Conservation (phyloP, 2,329 filamentous ascomycete species). For the Trichoderma guizhouense region DNA sequence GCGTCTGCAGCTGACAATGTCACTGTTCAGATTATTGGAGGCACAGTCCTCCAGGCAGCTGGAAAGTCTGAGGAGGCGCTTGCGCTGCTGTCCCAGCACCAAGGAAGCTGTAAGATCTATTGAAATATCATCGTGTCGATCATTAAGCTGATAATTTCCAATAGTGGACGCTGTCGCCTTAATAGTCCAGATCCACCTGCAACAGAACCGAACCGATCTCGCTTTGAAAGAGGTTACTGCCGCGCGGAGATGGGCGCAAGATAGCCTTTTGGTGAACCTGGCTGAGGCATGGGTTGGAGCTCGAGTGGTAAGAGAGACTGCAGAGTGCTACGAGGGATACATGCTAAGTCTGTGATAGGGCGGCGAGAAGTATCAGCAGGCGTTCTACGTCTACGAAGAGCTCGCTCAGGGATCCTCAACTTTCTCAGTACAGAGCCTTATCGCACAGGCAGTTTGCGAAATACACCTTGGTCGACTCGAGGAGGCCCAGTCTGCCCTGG, state of each 20-base stretch:
- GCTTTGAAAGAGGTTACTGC: conserved; percentile 84
- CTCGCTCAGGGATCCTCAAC: conserved; percentile 83
- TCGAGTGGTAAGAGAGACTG: conserved; percentile 59
- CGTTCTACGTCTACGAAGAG: conserved; percentile 97
- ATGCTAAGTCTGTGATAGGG: conserved; percentile 55
- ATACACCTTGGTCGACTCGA: conserved; percentile 84
- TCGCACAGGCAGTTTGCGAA: conserved; percentile 88
- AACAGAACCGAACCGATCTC: conserved; percentile 87
- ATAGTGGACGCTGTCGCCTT: conserved; percentile 74
- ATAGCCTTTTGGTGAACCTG: conserved; percentile 87
- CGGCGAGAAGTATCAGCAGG: conserved; percentile 91
- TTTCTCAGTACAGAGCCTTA: conserved; percentile 69
- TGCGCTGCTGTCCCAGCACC: conserved; percentile 73
- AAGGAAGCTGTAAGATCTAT: conserved; percentile 68
- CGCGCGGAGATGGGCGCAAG: conserved; percentile 91
- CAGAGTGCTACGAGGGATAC: not conserved
- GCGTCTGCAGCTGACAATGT: conserved; percentile 67
- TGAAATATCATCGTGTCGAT: not conserved
- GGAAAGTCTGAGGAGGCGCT: conserved; percentile 85
- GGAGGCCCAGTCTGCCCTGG: conserved; percentile 82
- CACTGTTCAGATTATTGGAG: conserved; percentile 76
- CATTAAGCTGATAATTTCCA: not conserved
- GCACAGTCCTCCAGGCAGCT: conserved; percentile 75
- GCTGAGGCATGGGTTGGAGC: conserved; percentile 94
- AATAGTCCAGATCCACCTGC: conserved; percentile 86